Evolutionary conservation across 805 yeast species (phyloP), one percentile per base, ranked within the genome.

Genomic region (Candida gorgasii): DNA sequence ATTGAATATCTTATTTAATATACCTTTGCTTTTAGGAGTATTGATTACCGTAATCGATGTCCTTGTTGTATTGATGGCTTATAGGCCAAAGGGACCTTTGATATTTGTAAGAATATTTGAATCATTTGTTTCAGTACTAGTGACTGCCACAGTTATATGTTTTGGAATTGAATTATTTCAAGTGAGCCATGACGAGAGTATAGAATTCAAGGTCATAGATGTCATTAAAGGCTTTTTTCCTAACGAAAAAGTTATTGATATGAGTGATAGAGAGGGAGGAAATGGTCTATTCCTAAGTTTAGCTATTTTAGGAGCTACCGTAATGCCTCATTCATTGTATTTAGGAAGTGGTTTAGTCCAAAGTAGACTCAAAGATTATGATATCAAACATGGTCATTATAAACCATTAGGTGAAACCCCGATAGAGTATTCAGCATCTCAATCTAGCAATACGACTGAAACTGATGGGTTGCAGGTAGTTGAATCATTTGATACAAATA

Each of bases 261-360:
- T 54, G 53, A 40, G 70, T 80, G 42, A 63, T 69, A 19, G 81
- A 80, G 52, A 53, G 42, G 62, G 79, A 75, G 55, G 74, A 15
- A 63, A 77, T 55, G 93, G 95, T 0, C 63, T 86, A 20, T 89
- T 82, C 55, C 66, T 88, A 15, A 79, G 92, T 17, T 71, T 90
- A 51, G 96, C 95, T 18, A 86, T 89, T 37, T 70, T 89, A 41
- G 97, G 97, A 17, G 96, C 97, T 8, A 89, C 96, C 0, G 96
- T 89, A 17, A 89, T 89, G 97, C 97, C 97, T 1, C 96, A 89
- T 57, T 82, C 90, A 1, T 67, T 89, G 38, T 88, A 85, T 54
- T 67, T 89, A 43, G 96, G 96, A 1, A 84, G 93, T 0, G 92
- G 93, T 5, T 68, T 89, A 38, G 97, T 89, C 5, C 95, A 89